A percentile compares a stretch with the other conserved stretches of the same genome.
phyloP scores from a whole-genome alignment of 73 alveolate genomes.

The Tetrahymena thermophila region DNA sequence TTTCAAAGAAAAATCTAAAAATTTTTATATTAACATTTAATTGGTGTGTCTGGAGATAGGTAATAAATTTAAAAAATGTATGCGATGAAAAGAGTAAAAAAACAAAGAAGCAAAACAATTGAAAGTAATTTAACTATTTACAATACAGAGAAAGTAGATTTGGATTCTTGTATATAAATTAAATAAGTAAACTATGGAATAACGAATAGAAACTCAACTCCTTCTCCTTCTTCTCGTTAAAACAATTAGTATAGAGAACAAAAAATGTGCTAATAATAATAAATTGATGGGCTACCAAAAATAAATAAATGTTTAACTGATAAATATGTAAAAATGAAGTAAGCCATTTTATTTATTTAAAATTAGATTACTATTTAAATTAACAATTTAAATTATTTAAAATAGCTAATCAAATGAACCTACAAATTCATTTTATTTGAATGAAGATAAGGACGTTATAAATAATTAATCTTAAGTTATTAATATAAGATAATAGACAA shows the following conservation, averaged over 20 bases:
- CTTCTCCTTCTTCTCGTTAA: neutral
- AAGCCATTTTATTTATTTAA: neutral
- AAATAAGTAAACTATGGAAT: neutral
- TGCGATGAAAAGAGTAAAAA: neutral
- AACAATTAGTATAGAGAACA: neutral
- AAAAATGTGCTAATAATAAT: too few species aligned
- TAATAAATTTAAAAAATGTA: neutral
- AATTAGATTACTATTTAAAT: neutral
- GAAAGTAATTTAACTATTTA: neutral
- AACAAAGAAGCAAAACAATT: neutral
- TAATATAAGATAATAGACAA: neutral
- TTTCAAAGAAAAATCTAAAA: too few species aligned
- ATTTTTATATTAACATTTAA: too few species aligned
- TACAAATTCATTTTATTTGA: neutral
- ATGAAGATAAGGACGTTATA: neutral
- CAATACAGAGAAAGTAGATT: neutral
- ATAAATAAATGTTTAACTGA: neutral
- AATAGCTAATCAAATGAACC: neutral
- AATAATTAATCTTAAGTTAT: neutral
- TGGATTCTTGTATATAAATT: neutral
- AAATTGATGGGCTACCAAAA: neutral
- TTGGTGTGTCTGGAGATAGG: neutral
- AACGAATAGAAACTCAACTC: neutral
- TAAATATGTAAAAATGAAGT: neutral
- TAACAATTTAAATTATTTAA: neutral